These are phyloP conservation scores for Fusarium dimerum DNA, from an alignment of 2,329 filamentous ascomycete genomes.

Conservation along the genomic window DNA sequence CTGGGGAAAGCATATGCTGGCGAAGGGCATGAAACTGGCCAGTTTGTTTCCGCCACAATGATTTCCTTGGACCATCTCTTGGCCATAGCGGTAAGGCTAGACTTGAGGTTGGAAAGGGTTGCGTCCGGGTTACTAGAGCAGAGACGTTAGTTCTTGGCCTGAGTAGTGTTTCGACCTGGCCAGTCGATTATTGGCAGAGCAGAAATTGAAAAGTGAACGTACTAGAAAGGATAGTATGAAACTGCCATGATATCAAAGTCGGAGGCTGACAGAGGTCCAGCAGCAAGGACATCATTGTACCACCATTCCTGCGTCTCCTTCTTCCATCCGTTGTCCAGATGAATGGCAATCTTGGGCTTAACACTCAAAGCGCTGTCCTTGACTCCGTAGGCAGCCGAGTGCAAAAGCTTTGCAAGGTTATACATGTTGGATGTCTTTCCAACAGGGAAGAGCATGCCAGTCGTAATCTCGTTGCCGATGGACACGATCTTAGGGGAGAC, in stretches of 20 bases:
- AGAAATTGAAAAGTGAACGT: constrained; percentile 19
- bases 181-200: no score
- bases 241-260: constrained; percentile 75
- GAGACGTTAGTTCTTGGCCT: no score
- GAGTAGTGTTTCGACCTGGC: no score
- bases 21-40: constrained; percentile 64
- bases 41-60: constrained; percentile 71
- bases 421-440: constrained; percentile 55
- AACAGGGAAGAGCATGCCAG: constrained; percentile 64
- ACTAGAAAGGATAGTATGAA: constrained; percentile 74
- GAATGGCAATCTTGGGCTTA: constrained; percentile 70
- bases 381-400: constrained; percentile 64
- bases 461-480: constrained; percentile 73
- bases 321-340: constrained; percentile 76
- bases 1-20: constrained; percentile 60
- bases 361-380: constrained; percentile 60
- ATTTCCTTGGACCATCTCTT: constrained; percentile 64
- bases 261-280: constrained; percentile 48
- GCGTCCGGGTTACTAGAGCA: constrained; percentile 39
- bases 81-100: constrained; percentile 59
- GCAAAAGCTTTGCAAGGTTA: constrained; percentile 65
- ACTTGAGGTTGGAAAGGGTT: constrained; percentile 57
- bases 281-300: constrained; percentile 58
- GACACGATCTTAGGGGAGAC: constrained; percentile 63
- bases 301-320: constrained; percentile 67